These are phyloP conservation scores for Phylloporus sp. DNA, from an alignment of 768 basidiomycete genomes.

Conservation along the genomic window DNA sequence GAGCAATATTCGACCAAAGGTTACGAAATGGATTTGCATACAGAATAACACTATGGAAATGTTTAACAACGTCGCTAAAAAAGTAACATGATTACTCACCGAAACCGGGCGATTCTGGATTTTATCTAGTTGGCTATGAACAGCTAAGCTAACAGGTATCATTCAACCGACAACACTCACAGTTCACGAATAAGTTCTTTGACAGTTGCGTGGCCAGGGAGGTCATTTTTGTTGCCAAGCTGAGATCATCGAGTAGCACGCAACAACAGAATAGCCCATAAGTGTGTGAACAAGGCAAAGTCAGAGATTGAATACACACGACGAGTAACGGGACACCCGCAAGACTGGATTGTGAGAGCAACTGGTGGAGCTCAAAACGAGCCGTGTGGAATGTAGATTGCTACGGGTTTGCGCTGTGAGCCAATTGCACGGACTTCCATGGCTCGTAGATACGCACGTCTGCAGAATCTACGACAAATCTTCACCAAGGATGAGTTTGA, in stretches of 20 bases:
- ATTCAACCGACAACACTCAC: conserved; percentile 38
- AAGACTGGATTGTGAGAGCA: conserved; percentile 64
- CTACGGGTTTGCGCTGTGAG: conserved; percentile 35
- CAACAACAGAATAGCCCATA: not conserved
- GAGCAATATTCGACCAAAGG: not conserved
- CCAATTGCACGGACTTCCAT: not conserved
- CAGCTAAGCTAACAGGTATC: conserved; percentile 28
- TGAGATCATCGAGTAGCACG: conserved; percentile 19
- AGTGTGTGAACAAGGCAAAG: not conserved
- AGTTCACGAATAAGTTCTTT: conserved; percentile 79
- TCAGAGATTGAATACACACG: conserved; percentile 41
- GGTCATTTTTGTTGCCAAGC: conserved; percentile 93
- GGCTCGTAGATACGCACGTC: conserved; percentile 60
- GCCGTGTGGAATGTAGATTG: conserved; percentile 79
- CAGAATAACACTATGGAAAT: conserved; percentile 68
- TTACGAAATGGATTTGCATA: conserved; percentile 32
- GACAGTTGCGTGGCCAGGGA: conserved; percentile 70
- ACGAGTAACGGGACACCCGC: conserved; percentile 77
- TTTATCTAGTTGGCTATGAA: conserved; percentile 57
- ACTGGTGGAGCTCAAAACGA: conserved; percentile 78
- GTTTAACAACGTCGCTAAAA: not conserved
- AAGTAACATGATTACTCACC: conserved; percentile 43
- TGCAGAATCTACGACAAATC: conserved; percentile 89
- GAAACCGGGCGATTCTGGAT: conserved; percentile 80
- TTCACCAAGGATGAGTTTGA: conserved; percentile 32